Base-by-base conservation (phyloP, 495 filamentous ascomycete species). In the Zalerion maritima region DNA sequence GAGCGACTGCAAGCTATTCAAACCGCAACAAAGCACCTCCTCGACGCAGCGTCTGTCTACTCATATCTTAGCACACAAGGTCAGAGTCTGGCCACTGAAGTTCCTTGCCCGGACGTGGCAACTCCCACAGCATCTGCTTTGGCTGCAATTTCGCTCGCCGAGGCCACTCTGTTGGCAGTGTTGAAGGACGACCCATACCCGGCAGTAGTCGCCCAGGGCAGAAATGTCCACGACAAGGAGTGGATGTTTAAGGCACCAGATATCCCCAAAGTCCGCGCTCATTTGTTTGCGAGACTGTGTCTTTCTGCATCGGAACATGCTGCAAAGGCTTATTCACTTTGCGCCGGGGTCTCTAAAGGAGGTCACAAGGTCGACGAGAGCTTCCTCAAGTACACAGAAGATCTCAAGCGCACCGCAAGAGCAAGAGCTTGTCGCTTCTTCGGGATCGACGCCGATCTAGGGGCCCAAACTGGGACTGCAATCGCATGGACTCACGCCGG, bases 151-250 rank as follows among this genome's bases (percentile, higher is more conserved):
- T 76, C 84, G 0, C 55, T 91, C 7, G 80, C 83, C 0, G 84
- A 93, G 48, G 87, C 89, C 0, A 94, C 86, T 0, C 66, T 96
- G 4, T 62, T 94, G 2, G 80, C 83, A 2, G 83, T 94, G 1
- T 52, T 87, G 17, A 94, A 93, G 42, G 86, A 94, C 40, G 89
- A 97, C 45, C 82, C 87, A 0, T 94, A 96, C 42, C 74, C 89
- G 1, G 72, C 73, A 2, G 68, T 70, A 9, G 76, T 83, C 18
- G 71, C 80, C 7, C 78, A 83, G 32, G 69, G 72, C 26, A 65
- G 81, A 18, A 85, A 89, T 42, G 66, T 73, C 16, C 72, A 78
- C 37, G 80, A 84, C 49, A 78, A 66, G 19, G 84, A 91, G 40
- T 94, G 85, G 85, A 92, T 93, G 83, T 80, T 85, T 40, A 77